Evolutionary conservation across 2,329 filamentous ascomycete genomes (phyloP), one percentile per base, ranked within the genome.

Genomic region (Hymenoscyphus linearis): DNA sequence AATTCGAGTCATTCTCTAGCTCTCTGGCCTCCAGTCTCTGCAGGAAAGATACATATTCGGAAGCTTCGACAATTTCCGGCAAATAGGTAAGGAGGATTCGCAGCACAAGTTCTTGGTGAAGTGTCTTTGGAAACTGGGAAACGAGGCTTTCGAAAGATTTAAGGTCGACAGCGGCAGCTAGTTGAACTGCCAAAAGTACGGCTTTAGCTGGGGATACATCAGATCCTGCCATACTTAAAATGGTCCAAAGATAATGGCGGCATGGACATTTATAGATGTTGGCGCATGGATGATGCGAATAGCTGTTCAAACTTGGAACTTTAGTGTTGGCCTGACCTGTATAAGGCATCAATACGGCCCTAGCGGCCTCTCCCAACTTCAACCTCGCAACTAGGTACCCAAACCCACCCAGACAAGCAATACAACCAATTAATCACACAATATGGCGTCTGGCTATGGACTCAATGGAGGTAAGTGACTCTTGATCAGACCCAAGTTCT

Each of bases 401-500:
- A 10, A 47, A 64, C 65, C 50, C 35, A 55, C 31, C 50, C 40
- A 9, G 40, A 47, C 61, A 56, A 56, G 56, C 36, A 52, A 64
- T 53, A 64, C 52, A 57, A 53, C 63, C 56, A 67, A 69, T 67
- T 64, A 61, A 70, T 34, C 62, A 59, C 59, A 62, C 63, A 73
- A 66, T 35, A 93, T 93, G 90, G 82, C 90, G 77, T 93, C 90
- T 72, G 90, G 90, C 78, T 93, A 87, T 76, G 90, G 90, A 76
- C 81, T 96, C 76, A 82, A 85, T 75, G 90, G 90, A 78, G 90
- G 90, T 91, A 79, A 71, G 86, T 80, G 35, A 26, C 14, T 35
- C 4, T 22, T 36, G 34, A 10, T 35, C 25, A 47, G 25, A 26
- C 16, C 27, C n/a, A 12, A 7, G 25, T n/a, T 34, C 27, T 34